These are phyloP conservation scores for Corymbia calophylla DNA, from an alignment of 441 rosid genomes.

Conservation along the genomic window DNA sequence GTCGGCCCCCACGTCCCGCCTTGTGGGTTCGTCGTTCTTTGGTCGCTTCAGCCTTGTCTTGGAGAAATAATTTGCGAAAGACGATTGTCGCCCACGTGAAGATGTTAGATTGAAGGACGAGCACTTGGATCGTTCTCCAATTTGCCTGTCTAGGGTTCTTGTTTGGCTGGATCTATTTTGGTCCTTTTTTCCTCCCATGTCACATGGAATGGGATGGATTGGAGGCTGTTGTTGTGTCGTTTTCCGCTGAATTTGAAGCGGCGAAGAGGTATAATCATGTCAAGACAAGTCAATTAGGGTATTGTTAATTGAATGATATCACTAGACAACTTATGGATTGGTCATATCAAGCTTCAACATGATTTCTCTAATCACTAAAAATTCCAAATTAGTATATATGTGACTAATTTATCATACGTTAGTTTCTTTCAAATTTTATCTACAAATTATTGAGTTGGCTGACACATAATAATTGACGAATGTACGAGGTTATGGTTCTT, in stretches of 20 bases:
- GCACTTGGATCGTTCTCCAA: background rate
- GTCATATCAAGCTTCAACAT: rapidly evolving
- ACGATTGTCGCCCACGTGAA: background rate
- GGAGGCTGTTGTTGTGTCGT: rapidly evolving
- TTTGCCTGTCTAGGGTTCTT: background rate
- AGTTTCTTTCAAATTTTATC: too few species aligned
- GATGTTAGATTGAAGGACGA: background rate
- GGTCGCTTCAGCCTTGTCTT: background rate
- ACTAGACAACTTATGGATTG: rapidly evolving
- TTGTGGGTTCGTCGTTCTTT: background rate
- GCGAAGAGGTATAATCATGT: rapidly evolving
- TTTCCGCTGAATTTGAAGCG: background rate
- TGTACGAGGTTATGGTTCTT: too few species aligned
- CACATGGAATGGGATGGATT: background rate
- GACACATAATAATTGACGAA: too few species aligned
- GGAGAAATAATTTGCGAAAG: background rate
- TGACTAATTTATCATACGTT: too few species aligned
- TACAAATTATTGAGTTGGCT: too few species aligned
- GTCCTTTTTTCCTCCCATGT: background rate
- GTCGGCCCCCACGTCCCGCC: background rate
- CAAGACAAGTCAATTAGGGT: rapidly evolving
- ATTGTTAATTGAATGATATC: background rate
- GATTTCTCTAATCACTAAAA: background rate
- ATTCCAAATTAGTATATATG: too few species aligned
- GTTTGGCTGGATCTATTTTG: background rate